Evolutionary conservation across 2,329 filamentous ascomycete genomes (phyloP).

Genomic region (Monilinia polystroma): DNA sequence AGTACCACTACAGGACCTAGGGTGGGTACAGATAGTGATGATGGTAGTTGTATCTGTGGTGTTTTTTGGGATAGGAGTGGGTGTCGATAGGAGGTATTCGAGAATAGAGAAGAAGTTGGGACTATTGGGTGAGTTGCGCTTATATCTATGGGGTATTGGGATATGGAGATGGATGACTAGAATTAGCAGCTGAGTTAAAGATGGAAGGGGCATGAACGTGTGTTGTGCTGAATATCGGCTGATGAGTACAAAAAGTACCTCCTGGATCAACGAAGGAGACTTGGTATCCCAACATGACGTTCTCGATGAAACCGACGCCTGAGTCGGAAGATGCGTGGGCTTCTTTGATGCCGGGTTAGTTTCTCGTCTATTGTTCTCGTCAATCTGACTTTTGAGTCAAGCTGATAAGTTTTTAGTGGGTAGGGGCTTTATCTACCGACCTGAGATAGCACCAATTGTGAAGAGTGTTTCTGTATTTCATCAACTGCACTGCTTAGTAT

Average conservation of each 20-base stretch:
- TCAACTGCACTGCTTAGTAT: conserved; percentile 29
- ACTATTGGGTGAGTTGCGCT: not conserved
- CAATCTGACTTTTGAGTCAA: too few species aligned
- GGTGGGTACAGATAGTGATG: conserved; percentile 9
- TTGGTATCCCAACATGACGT: conserved; percentile 23
- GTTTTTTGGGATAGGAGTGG: not conserved
- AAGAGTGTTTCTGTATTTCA: conserved; percentile 26
- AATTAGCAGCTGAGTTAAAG: not conserved
- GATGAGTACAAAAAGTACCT: conserved; percentile 5
- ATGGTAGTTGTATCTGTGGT: not conserved
- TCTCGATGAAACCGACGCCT: conserved; percentile 11
- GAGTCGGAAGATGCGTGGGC: conserved; percentile 23
- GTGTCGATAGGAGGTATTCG: not conserved
- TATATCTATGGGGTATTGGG: not conserved
- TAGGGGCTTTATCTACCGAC: conserved; percentile 17
- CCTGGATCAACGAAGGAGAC: conserved; percentile 16
- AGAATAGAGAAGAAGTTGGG: not conserved
- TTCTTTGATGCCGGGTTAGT: conserved; percentile 20
- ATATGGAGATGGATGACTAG: not conserved
- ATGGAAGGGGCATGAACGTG: not conserved
- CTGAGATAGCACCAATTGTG: conserved; percentile 5
- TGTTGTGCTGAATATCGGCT: not conserved
- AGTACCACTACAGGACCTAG: not conserved
- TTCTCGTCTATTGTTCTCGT: too few species aligned
- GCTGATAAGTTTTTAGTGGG: not conserved